These are phyloP conservation scores for Chalaropsis ovoidea DNA, from an alignment of 2,329 filamentous ascomycete species.

Conservation along the genomic window DNA sequence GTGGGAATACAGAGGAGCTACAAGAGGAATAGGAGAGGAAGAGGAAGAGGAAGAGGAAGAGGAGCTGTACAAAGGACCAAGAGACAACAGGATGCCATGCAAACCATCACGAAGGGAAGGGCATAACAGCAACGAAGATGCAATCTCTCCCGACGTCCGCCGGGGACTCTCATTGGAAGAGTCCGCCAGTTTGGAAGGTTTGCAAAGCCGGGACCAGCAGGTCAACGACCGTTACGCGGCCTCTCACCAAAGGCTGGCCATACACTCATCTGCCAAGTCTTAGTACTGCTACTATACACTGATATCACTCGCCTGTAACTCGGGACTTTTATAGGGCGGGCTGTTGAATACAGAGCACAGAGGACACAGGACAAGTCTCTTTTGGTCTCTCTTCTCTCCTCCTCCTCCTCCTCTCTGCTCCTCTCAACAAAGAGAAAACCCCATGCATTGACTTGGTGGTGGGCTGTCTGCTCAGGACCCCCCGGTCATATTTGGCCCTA, in stretches of 20 bases:
- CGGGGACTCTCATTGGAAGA: background rate
- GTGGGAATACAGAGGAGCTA: background rate
- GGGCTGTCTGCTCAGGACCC: background rate
- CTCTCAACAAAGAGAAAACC: background rate
- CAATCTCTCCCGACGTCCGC: background rate
- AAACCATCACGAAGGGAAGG: background rate
- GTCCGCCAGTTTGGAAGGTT: background rate
- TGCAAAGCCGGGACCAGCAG: background rate
- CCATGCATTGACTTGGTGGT: background rate
- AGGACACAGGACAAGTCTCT: background rate
- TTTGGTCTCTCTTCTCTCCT: background rate
- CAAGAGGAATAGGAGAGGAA: background rate
- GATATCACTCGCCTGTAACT: conserved; percentile 2
- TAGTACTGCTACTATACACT: background rate
- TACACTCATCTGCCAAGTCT: conserved; percentile 2
- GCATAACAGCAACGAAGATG: background rate
- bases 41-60: background rate
- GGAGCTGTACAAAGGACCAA: background rate
- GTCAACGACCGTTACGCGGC: background rate
- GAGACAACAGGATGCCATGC: background rate
- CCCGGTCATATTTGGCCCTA: background rate
- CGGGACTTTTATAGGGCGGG: background rate
- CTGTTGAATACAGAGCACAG: background rate
- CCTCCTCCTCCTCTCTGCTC: background rate
- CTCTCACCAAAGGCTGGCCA: background rate